Percentiles rank a stretch among this genome's conserved stretches.
Conservation (phyloP, 1,139 yeast species). For the Yamadazyma taylorii region DNA sequence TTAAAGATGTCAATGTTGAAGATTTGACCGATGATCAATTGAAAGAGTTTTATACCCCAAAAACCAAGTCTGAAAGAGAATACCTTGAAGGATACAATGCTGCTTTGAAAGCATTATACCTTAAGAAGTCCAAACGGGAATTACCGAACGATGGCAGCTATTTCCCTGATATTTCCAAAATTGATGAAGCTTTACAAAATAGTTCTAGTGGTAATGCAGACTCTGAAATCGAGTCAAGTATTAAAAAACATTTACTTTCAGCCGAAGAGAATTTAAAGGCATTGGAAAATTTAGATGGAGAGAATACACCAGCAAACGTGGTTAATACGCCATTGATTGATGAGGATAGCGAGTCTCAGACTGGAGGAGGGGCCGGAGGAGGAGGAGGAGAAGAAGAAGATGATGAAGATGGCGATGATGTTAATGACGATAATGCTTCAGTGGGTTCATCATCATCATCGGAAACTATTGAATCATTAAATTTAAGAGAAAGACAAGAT, state of each 20-base stretch:
- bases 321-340: constrained; percentile 19
- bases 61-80: constrained; percentile 45
- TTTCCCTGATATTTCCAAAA: constrained; percentile 13
- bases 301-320: constrained; percentile 11
- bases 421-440: constrained; percentile 28
- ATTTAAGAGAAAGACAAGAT: constrained; percentile 89
- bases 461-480: constrained; percentile 73
- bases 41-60: neutral
- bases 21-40: constrained; percentile 26
- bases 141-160: constrained; percentile 9
- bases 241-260: constrained; percentile 19
- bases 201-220: constrained; percentile 1
- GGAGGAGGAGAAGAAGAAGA: constrained; percentile 14
- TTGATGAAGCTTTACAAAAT: constrained; percentile 6
- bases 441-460: constrained; percentile 43
- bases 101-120: constrained; percentile 52
- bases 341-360: constrained; percentile 12
- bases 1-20: constrained; percentile 49
- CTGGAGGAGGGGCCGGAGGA: no score
- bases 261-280: constrained; percentile 23
- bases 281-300: constrained; percentile 19
- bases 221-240: constrained; percentile 16
- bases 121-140: constrained; percentile 20
- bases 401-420: constrained; percentile 12
- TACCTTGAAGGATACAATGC: constrained; percentile 73